Percentiles rank a stretch among this genome's conserved stretches.
phyloP scores from a whole-genome alignment of 2,329 filamentous ascomycete species.

The Pseudogymnoascus sp. region DNA sequence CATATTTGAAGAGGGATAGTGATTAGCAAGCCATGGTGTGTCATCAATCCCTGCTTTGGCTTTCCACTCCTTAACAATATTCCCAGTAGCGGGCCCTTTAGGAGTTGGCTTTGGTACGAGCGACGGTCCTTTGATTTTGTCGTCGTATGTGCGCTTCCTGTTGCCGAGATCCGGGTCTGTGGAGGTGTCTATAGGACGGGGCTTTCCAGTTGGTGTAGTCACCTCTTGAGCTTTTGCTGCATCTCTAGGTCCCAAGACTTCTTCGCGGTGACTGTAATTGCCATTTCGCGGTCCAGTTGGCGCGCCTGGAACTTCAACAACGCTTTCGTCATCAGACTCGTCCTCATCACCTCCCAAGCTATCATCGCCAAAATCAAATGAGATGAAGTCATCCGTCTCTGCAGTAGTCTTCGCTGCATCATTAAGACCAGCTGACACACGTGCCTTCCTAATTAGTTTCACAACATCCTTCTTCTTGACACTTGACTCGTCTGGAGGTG shows the following conservation, averaged over 20 bases:
- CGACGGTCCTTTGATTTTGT: slow-evolving; percentile 42
- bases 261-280: slow-evolving; percentile 11
- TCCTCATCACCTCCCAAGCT: slow-evolving; percentile 31
- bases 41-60: slow-evolving; percentile 27
- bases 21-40: slow-evolving; percentile 57
- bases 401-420: slow-evolving; percentile 43
- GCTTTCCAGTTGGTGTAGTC: slow-evolving; percentile 10
- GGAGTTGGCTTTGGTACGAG: slow-evolving; percentile 16
- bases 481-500: slow-evolving; percentile 63
- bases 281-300: slow-evolving; percentile 21
- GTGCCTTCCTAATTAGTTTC: slow-evolving; percentile 83
- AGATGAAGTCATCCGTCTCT: slow-evolving; percentile 78
- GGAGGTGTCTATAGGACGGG: slow-evolving; percentile 11
- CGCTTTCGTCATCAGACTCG: slow-evolving; percentile 22
- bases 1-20: slow-evolving; percentile 44
- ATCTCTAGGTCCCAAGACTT: slow-evolving; percentile 7
- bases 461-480: slow-evolving; percentile 81
- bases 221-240: slow-evolving; percentile 8
- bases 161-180: slow-evolving; percentile 45
- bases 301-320: slow-evolving; percentile 19
- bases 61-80: slow-evolving; percentile 36
- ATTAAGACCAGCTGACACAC: slow-evolving; percentile 46
- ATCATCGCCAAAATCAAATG: slow-evolving; percentile 61
- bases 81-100: slow-evolving; percentile 18
- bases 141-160: slow-evolving; percentile 66